Evolutionary conservation across 2,329 filamentous ascomycete species (phyloP), one percentile per base, ranked within the genome.

Genomic region (Alternaria burnsii): DNA sequence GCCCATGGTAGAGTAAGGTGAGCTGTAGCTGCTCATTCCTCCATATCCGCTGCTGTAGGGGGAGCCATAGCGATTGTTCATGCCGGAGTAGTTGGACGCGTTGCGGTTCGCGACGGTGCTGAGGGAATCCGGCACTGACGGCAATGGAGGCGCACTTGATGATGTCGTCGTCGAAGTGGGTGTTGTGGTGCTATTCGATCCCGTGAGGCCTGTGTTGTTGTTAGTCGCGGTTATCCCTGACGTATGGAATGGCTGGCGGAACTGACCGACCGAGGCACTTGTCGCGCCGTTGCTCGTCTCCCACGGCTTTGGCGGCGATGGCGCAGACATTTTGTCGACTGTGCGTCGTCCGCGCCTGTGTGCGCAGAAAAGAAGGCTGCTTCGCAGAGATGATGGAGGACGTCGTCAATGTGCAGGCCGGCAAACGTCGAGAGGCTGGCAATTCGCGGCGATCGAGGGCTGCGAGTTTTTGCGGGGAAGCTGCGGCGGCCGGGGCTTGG

Each of bases 241-340:
- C 51, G 57, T 63, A 57, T 34, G 50, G 58, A 54, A 42, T 55
- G 50, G 58, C 48, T 44, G 61, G 56, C 52, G 58, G 32, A 54
- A 75, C 76, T 69, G 47, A 78, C 76, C 76, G 64, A 77, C 76
- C 66, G 76, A 78, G 68, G 76, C 74, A 68, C 76, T 77, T 40
- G 76, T 78, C 59, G 80, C 84, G 63, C 87, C 86, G 80, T 90
- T 91, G 68, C 89, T 86, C 79, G 90, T 88, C 82, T 99, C 95
- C 95, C 95, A 99, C 47, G 95, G 95, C 82, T 99, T 99, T 57
- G 95, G 95, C 76, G 95, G 95, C 79, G 94, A 97, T 67, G 83
- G 82, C 68, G 85, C 82, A 73, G 86, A 85, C 85, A 88, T 88
- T 66, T 71, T 61, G 72, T 47, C 54, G 42, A 52, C 44, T 62